Evolutionary conservation across 2,329 filamentous ascomycete species (phyloP).

Genomic region (Nemania sp.): DNA sequence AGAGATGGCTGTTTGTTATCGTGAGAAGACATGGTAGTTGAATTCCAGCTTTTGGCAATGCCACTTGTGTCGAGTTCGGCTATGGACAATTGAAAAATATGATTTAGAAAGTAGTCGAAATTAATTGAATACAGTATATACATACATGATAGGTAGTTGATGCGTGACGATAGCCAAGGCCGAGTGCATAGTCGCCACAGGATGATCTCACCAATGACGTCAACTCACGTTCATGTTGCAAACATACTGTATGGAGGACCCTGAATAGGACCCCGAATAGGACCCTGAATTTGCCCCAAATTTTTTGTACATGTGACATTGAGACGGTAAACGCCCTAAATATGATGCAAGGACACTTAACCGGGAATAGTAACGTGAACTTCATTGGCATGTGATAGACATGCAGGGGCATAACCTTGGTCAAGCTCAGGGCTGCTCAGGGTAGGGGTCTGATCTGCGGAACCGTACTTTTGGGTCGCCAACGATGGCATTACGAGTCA

Average conservation of each 20-base stretch:
- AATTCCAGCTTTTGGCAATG: no score
- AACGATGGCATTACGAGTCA: no score
- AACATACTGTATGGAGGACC: no score
- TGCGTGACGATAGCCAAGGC: neutral
- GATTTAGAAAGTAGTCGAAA: no score
- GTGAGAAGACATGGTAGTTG: conserved; percentile 50
- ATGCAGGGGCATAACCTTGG: neutral
- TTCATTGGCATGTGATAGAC: neutral
- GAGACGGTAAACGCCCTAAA: neutral
- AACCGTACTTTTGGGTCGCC: no score
- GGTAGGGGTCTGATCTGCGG: neutral
- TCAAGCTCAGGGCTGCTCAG: neutral
- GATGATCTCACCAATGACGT: conserved; percentile 40
- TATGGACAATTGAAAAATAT: no score
- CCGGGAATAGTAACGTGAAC: neutral
- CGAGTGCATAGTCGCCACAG: conserved; percentile 4
- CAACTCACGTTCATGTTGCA: conserved; percentile 17
- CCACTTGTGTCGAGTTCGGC: no score
- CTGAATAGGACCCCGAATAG: no score
- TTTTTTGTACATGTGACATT: neutral
- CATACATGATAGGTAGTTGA: neutral
- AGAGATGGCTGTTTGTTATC: conserved; percentile 65
- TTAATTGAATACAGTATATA: no score
- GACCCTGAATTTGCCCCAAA: no score
- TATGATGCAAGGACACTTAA: neutral